Percentiles rank a stretch among this genome's conserved stretches.
phyloP scores from a whole-genome alignment of 495 filamentous ascomycete species.

The Collariella sp. region DNA sequence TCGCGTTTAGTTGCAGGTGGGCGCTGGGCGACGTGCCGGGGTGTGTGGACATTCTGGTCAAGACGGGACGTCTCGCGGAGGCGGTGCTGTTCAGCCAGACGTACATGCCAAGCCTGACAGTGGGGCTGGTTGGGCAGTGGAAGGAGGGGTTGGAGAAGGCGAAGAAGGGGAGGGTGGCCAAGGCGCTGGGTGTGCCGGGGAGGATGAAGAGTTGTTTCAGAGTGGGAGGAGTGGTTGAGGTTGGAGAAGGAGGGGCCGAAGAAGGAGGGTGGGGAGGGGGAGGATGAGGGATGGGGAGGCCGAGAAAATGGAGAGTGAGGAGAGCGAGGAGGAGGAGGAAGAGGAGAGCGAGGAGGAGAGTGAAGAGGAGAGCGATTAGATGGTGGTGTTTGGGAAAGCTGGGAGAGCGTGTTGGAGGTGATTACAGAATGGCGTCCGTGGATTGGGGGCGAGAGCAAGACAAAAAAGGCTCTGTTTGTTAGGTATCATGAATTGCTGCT shows the following conservation, averaged over 20 bases:
- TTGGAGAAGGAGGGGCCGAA: slow-evolving; percentile 60
- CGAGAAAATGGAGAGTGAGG: slow-evolving; percentile 9
- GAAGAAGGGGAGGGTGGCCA: slow-evolving; percentile 75
- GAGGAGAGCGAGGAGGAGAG: background rate
- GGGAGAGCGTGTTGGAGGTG: background rate
- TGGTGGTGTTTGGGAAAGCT: too few relatives aligned
- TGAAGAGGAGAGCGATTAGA: slow-evolving; percentile 5
- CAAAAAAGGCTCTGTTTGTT: background rate
- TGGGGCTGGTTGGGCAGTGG: slow-evolving; percentile 64
- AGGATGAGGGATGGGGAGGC: slow-evolving; percentile 8
- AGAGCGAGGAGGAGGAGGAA: slow-evolving; percentile 12
- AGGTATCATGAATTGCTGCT: background rate
- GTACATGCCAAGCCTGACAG: slow-evolving; percentile 75
- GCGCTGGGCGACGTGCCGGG: slow-evolving; percentile 71
- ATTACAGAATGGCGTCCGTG: too few relatives aligned
- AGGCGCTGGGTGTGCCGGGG: slow-evolving; percentile 70
- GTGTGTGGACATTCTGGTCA: slow-evolving; percentile 70
- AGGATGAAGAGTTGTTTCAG: slow-evolving; percentile 88
- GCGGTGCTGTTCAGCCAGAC: slow-evolving; percentile 88
- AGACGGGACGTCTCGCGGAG: slow-evolving; percentile 71
- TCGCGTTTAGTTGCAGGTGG: slow-evolving; percentile 88
- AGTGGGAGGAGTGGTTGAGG: slow-evolving; percentile 84
- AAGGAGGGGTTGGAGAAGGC: slow-evolving; percentile 68
- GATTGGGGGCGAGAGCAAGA: background rate
- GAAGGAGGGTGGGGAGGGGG: slow-evolving; percentile 28